Percentiles rank a stretch among this genome's conserved stretches.
Evolutionary conservation across 2,329 filamentous ascomycete genomes (phyloP).

Genomic region (Cladosporium sp.): DNA sequence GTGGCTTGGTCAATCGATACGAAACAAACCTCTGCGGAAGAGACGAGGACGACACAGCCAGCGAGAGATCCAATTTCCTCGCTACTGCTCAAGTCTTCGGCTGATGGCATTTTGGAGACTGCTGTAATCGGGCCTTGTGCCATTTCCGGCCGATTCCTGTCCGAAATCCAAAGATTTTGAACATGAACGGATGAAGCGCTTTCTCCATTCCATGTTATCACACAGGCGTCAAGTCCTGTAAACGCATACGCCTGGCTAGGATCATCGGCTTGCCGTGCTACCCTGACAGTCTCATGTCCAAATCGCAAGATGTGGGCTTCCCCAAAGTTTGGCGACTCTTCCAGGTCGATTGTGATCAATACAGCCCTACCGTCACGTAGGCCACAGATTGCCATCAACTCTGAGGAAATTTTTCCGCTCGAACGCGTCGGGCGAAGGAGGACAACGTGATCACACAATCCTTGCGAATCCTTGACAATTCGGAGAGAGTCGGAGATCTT

Average conservation of each 20-base stretch:
- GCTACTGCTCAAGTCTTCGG: slow-evolving; percentile 15
- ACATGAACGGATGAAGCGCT: slow-evolving; percentile 12
- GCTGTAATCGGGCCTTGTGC: slow-evolving; percentile 21
- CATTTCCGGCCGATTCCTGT: slow-evolving; percentile 22
- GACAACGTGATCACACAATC: slow-evolving; percentile 22
- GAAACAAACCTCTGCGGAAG: slow-evolving; percentile 20
- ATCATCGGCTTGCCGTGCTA: slow-evolving; percentile 14
- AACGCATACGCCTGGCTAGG: slow-evolving; percentile 19
- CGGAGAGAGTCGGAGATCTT: background rate
- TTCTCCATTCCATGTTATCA: slow-evolving; percentile 20
- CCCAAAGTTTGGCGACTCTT: background rate
- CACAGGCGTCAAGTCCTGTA: slow-evolving; percentile 21
- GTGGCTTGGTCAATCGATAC: slow-evolving; percentile 13
- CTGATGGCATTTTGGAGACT: slow-evolving; percentile 19
- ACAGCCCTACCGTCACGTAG: slow-evolving; percentile 25
- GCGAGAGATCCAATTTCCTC: slow-evolving; percentile 12
- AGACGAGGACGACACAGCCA: slow-evolving; percentile 21
- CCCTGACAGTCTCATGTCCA: slow-evolving; percentile 24
- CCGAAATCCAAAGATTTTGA: slow-evolving; percentile 25
- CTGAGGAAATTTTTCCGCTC: background rate
- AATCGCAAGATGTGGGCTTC: slow-evolving; percentile 14
- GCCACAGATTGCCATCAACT: slow-evolving; percentile 21
- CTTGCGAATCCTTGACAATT: background rate
- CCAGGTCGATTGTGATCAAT: slow-evolving; percentile 12
- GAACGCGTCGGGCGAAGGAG: slow-evolving; percentile 12